Evolutionary conservation across 2,329 filamentous ascomycete genomes (phyloP), one percentile per base, ranked within the genome.

Genomic region (Alternaria ethzedia): DNA sequence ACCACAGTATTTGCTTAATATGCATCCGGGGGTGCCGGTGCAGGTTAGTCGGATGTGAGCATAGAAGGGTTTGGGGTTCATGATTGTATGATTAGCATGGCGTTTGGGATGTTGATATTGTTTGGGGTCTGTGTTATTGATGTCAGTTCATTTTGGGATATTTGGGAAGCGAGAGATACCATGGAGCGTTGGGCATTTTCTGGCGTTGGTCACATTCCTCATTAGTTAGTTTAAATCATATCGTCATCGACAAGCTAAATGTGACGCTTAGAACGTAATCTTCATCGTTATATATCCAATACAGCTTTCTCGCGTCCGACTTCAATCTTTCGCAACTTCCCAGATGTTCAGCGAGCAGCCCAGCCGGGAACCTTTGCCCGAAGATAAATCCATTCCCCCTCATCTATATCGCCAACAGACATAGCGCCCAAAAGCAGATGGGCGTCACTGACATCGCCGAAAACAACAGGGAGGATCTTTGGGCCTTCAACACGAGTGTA

Each of bases 21-120:
- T 79, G 77, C 77, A 79, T 71, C 77, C 77, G 0, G 77, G 77
- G 2, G 77, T 79, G 46, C 77, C 77, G 45, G 77, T 79, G 61
- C 69, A 76, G 62, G 65, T 67, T 52, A 63, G 45, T 54, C 46
- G 65, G 0, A 65, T 67, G 62, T 67, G 17, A 61, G 49, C 17
- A 11, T 41, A 8, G 17, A 4, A 52, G 15, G 4, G 1, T 6
- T 2, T 36, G 11, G 10, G 21, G 30, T 17, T 41, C 10, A 56
- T 21, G 51, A 60, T 55, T 9, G 17, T 46, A 51, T 45, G 59
- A 57, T 52, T 52, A 51, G 54, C 59, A 46, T 52, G 59, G 36
- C 25, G 56, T 51, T 44, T 43, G 23, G n/a, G 13, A 25, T 17
- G 54, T 32, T 25, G 13, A 12, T 8, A 7, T 15, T 23, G 32